Evolutionary conservation across 2,329 filamentous ascomycete genomes (phyloP).

Genomic region (Ophiostoma montium): DNA sequence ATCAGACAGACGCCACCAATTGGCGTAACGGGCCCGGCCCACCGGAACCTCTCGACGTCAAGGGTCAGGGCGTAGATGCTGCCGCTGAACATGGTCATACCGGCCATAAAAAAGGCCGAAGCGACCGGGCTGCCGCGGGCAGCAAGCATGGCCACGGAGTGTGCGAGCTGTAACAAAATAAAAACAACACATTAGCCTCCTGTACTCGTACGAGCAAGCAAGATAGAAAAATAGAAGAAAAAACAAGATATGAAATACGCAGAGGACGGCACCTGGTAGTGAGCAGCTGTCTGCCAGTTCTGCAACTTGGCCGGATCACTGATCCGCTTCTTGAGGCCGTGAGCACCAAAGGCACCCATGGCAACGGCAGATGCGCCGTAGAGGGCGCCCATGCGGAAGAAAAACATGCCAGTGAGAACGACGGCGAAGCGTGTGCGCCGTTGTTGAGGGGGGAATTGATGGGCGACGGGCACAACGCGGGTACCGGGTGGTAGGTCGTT

Average conservation of each 20-base stretch:
- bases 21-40: slow-evolving; percentile 50
- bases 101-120: slow-evolving; percentile 43
- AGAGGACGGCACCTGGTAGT: slow-evolving; percentile 49
- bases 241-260: too few species aligned
- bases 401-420: slow-evolving; percentile 17
- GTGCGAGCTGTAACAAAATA: slow-evolving; percentile 52
- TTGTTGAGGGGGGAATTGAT: not conserved
- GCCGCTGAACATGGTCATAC: slow-evolving; percentile 54
- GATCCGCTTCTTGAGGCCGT: slow-evolving; percentile 49
- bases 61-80: slow-evolving; percentile 50
- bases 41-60: slow-evolving; percentile 45
- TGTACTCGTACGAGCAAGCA: too few species aligned
- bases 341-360: slow-evolving; percentile 53
- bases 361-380: slow-evolving; percentile 47
- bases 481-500: not conserved
- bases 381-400: slow-evolving; percentile 49
- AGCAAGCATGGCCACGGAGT: slow-evolving; percentile 46
- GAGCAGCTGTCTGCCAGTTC: slow-evolving; percentile 50
- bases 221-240: too few species aligned
- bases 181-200: too few species aligned
- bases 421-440: not conserved
- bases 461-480: not conserved
- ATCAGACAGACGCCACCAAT: slow-evolving; percentile 50
- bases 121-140: slow-evolving; percentile 43
- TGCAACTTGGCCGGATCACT: slow-evolving; percentile 42